A percentile compares a stretch with the other conserved stretches of the same genome.
These are phyloP conservation scores for Incumbomyces lentus DNA, from an alignment of 2,329 filamentous ascomycete species.

Conservation along the genomic window DNA sequence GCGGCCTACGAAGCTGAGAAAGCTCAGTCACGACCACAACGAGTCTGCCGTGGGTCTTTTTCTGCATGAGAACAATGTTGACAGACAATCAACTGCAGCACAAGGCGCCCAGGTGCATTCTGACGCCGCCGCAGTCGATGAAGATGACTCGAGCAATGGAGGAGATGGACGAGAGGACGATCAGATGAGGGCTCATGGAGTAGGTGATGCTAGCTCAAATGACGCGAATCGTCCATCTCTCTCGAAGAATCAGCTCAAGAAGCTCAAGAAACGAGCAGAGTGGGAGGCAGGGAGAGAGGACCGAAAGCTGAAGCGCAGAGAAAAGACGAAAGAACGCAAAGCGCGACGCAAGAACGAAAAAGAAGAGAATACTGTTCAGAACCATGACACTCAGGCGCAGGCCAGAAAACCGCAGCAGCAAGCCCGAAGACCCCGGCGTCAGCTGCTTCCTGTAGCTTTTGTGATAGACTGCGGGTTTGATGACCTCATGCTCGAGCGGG, in stretches of 20 bases:
- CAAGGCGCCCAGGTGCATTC: slow-evolving; percentile 9
- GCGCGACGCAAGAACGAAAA: slow-evolving; percentile 36
- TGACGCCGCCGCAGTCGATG: slow-evolving; percentile 21
- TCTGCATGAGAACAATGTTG: too few species aligned
- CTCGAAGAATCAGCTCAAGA: slow-evolving; percentile 82
- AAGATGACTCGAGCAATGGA: slow-evolving; percentile 13
- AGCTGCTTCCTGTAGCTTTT: slow-evolving; percentile 63
- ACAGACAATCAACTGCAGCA: neutral
- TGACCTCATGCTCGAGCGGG: slow-evolving; percentile 74
- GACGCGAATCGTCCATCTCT: slow-evolving; percentile 30
- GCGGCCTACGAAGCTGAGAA: slow-evolving; percentile 45
- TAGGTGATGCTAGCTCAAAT: neutral
- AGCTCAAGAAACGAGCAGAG: slow-evolving; percentile 56
- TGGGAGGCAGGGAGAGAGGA: slow-evolving; percentile 64
- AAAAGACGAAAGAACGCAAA: slow-evolving; percentile 44
- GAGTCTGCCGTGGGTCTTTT: neutral
- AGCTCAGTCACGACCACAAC: slow-evolving; percentile 29
- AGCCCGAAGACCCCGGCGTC: slow-evolving; percentile 21
- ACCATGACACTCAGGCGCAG: slow-evolving; percentile 1
- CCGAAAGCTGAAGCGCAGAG: slow-evolving; percentile 48
- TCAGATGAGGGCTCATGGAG: too few species aligned
- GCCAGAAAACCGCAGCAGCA: slow-evolving; percentile 18
- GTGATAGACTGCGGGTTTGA: slow-evolving; percentile 91
- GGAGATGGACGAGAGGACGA: too few species aligned
- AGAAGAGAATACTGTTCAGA: slow-evolving; percentile 26